Conservation (phyloP, 352 stramenopile genomes). For the Globisporangium nodosum region DNA sequence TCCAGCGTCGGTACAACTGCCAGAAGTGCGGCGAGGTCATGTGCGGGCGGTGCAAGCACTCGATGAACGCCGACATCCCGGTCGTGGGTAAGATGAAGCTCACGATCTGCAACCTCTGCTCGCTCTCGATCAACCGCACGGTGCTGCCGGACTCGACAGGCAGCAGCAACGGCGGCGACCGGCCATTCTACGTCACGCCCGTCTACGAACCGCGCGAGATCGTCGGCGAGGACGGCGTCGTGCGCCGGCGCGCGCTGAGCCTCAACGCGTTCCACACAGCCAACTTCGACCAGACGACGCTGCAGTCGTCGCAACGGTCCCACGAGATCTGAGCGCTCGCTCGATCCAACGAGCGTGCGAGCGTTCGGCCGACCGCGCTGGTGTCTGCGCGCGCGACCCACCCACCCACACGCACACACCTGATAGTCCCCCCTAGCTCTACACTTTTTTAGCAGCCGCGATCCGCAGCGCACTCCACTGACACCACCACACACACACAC, state of each 20-base stretch:
- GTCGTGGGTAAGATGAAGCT: slow-evolving; percentile 85
- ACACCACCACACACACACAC: no score
- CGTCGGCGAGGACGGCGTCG: slow-evolving; percentile 15
- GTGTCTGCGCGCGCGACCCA: no score
- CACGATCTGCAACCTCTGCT: slow-evolving; percentile 78
- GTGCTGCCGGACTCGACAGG: slow-evolving; percentile 38
- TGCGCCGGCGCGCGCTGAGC: slow-evolving; percentile 48
- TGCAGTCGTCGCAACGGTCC: slow-evolving; percentile 35
- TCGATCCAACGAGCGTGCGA: no score
- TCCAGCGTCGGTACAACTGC: slow-evolving; percentile 79
- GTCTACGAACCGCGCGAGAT: slow-evolving; percentile 22
- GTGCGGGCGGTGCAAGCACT: slow-evolving; percentile 64
- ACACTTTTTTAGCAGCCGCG: no score
- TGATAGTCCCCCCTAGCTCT: neutral
- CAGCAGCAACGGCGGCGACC: slow-evolving; percentile 27
- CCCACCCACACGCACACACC: neutral
- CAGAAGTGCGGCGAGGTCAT: slow-evolving; percentile 83
- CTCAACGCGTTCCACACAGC: slow-evolving; percentile 78
- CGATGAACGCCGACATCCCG: slow-evolving; percentile 73
- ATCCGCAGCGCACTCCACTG: no score
- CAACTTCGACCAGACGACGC: slow-evolving; percentile 71
- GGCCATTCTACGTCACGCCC: slow-evolving; percentile 43
- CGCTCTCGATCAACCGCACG: slow-evolving; percentile 69
- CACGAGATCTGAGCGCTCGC: slow-evolving; percentile 18
- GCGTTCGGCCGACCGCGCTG: no score